These are phyloP conservation scores for Phyllosticta ampelicida DNA, from an alignment of 2,329 filamentous ascomycete species.

Conservation along the genomic window DNA sequence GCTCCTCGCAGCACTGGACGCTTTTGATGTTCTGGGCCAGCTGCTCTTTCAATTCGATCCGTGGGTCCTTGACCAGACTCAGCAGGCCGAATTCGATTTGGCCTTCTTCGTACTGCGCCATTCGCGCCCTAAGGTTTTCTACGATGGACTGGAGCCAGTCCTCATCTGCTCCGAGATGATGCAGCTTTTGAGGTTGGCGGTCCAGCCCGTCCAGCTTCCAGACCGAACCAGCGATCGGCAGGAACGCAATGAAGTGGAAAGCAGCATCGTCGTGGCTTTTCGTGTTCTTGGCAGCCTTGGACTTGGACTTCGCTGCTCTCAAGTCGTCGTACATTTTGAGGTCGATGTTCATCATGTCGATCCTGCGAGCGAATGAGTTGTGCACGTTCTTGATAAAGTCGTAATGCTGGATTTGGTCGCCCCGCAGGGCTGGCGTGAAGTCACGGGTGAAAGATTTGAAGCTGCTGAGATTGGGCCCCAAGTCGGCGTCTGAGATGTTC, in stretches of 20 bases:
- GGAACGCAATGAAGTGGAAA: conserved; percentile 84
- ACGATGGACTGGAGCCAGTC: conserved; percentile 59
- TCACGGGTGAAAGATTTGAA: conserved; percentile 64
- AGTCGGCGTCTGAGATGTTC: conserved; percentile 56
- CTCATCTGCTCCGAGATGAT: conserved; percentile 27
- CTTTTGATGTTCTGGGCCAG: conserved; percentile 36
- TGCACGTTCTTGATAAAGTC: conserved; percentile 70
- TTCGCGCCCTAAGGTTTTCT: conserved; percentile 55
- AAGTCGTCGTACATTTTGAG: conserved; percentile 44
- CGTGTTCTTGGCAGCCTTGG: conserved; percentile 12
- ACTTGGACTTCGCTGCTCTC: conserved; percentile 8
- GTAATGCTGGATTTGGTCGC: conserved; percentile 63
- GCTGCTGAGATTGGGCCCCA: conserved; percentile 57
- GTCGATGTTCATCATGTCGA: conserved; percentile 62
- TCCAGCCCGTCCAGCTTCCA: conserved; percentile 89
- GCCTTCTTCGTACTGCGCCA: conserved; percentile 47
- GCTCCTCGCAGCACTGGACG: conserved; percentile 30
- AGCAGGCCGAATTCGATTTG: conserved; percentile 67
- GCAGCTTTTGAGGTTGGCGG: conserved; percentile 42
- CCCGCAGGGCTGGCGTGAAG: conserved; percentile 62
- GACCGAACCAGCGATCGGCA: conserved; percentile 61
- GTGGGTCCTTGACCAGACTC: conserved; percentile 58
- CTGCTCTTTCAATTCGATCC: conserved; percentile 36
- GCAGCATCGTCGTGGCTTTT: conserved; percentile 47
- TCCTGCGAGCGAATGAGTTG: conserved; percentile 75